Percentiles rank a stretch among this genome's conserved stretches.
These are phyloP conservation scores for Penicillium hordei DNA, from an alignment of 2,329 filamentous ascomycete genomes.

Conservation along the genomic window DNA sequence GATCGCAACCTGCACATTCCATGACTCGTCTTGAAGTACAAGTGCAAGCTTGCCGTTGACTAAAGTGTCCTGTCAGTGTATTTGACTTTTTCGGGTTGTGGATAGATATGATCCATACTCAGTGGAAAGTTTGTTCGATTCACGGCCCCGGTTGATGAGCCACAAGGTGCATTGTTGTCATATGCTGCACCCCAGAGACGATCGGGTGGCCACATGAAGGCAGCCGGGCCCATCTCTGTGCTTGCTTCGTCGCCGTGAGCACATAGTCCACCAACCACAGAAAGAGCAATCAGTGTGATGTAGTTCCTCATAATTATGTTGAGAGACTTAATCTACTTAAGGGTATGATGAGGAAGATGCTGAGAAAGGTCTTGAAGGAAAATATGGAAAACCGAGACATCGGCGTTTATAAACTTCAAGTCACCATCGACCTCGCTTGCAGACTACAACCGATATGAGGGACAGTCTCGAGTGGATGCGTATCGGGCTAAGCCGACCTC, in stretches of 20 bases:
- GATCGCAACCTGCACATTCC: conserved; percentile 54
- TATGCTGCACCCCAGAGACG: conserved; percentile 55
- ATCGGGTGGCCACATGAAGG: conserved; percentile 62
- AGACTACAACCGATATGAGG: background rate
- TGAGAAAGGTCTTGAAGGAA: background rate
- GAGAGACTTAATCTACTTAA: background rate
- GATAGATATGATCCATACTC: conserved; percentile 37
- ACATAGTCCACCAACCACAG: background rate
- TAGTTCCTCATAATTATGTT: conserved; percentile 3
- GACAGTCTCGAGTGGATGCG: background rate
- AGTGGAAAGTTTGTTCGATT: conserved; percentile 60
- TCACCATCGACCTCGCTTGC: background rate
- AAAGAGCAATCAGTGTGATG: conserved; percentile 10
- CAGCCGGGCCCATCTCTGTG: conserved; percentile 55
- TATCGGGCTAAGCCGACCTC: background rate
- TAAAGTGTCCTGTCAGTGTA: conserved; percentile 23
- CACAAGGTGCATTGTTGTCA: conserved; percentile 60
- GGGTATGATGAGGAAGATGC: background rate
- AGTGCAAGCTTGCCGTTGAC: conserved; percentile 57
- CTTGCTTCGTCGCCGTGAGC: conserved; percentile 18
- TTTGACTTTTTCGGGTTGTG: background rate
- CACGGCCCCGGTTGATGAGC: conserved; percentile 48
- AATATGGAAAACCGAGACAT: background rate
- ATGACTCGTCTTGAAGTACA: conserved; percentile 59
- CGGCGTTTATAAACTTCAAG: background rate